These are phyloP conservation scores for Paraleonurus japonicus DNA, from an alignment of 257 asterid genomes.

Conservation along the genomic window DNA sequence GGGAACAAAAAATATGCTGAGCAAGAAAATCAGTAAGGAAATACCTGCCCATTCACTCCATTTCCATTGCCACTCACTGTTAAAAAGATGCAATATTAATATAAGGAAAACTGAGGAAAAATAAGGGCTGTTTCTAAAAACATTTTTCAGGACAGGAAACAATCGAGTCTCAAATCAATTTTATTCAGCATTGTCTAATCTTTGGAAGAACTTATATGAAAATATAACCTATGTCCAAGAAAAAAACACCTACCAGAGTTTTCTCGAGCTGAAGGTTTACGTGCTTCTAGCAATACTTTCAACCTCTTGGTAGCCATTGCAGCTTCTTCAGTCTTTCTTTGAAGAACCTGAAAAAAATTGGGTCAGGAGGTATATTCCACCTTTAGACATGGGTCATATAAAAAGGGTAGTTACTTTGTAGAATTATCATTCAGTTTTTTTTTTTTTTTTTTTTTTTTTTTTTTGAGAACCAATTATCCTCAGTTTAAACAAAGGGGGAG, in stretches of 20 bases:
- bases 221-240: slow-evolving; percentile 1
- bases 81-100: slow-evolving; percentile 18
- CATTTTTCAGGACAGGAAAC: neutral
- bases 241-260: slow-evolving; percentile 58
- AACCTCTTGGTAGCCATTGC: slow-evolving; percentile 98
- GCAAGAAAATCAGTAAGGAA: slow-evolving; percentile 13
- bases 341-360: slow-evolving; percentile 80
- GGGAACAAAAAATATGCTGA: neutral
- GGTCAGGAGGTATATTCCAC: slow-evolving; percentile 1
- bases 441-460: too few species aligned
- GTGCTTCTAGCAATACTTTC: slow-evolving; percentile 96
- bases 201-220: slow-evolving; percentile 28
- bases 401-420: neutral
- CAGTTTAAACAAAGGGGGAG: slow-evolving; percentile 1
- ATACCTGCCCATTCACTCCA: slow-evolving; percentile 77
- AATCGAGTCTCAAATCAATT: neutral
- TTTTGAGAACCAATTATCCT: too few species aligned
- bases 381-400: neutral
- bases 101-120: neutral
- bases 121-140: neutral
- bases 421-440: too few species aligned
- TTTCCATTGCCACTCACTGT: slow-evolving; percentile 69
- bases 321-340: slow-evolving; percentile 98
- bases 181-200: neutral
- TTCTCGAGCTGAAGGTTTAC: slow-evolving; percentile 86